Evolutionary conservation across 371 early-diverging fungal genomes (phyloP).

Genomic region (Apophysomyces ossiformis): DNA sequence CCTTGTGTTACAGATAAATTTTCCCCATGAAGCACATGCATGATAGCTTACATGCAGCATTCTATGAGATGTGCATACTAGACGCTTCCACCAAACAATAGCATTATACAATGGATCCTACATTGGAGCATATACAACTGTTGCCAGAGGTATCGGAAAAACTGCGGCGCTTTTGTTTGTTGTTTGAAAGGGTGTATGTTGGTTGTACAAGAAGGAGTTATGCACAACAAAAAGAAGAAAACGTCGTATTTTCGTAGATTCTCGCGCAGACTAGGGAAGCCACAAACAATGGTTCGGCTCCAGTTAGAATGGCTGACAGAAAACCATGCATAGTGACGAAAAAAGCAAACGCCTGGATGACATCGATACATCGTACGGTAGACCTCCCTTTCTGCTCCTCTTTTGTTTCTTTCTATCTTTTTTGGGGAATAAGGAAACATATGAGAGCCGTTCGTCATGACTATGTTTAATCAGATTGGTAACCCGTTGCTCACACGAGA

Average conservation of each 20-base stretch:
- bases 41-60: neutral
- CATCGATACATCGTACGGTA: conserved; percentile 7
- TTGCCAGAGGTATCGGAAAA: neutral
- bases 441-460: conserved; percentile 7
- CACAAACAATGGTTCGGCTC: conserved; percentile 5
- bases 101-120: conserved; percentile 2
- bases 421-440: conserved; percentile 4
- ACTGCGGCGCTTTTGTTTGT: conserved; percentile 6
- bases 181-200: neutral
- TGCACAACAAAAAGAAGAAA: neutral
- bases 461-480: conserved; percentile 7
- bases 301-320: conserved; percentile 3
- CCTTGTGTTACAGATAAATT: neutral
- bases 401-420: neutral
- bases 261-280: neutral
- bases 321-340: conserved; percentile 9
- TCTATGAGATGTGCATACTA: conserved; percentile 3
- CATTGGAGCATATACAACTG: neutral
- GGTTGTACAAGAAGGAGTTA: neutral
- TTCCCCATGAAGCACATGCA: conserved; percentile 1
- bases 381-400: neutral
- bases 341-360: conserved; percentile 11
- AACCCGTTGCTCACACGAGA: conserved; percentile 18
- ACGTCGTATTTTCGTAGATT: neutral
- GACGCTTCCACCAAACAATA: conserved; percentile 1